phyloP scores from a whole-genome alignment of 1,284 basidiomycete genomes.

The Rhizoctonia solani region DNA sequence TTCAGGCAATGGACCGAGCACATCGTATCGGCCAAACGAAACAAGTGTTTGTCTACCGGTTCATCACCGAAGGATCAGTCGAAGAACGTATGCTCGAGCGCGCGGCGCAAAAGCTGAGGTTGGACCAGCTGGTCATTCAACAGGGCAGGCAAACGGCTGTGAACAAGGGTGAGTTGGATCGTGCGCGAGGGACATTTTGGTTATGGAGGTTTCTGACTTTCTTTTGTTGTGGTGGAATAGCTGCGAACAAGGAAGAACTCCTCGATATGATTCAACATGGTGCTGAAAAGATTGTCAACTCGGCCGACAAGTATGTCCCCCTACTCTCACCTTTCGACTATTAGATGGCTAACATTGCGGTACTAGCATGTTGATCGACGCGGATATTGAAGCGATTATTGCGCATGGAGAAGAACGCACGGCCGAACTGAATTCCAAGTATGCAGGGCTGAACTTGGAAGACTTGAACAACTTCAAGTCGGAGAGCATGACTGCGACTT shows the following conservation, averaged over 20 bases:
- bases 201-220: not conserved
- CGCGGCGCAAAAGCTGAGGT: slow-evolving; percentile 92
- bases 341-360: slow-evolving; percentile 7
- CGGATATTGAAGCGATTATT: slow-evolving; percentile 95
- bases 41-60: slow-evolving; percentile 97
- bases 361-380: slow-evolving; percentile 76
- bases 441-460: slow-evolving; percentile 90
- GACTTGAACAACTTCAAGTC: slow-evolving; percentile 97
- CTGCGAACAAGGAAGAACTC: slow-evolving; percentile 94
- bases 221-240: no score
- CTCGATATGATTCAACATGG: slow-evolving; percentile 99
- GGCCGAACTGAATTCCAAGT: slow-evolving; percentile 86
- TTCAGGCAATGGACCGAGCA: slow-evolving; percentile 99
- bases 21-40: slow-evolving; percentile 99
- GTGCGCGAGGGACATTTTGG: not conserved
- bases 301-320: slow-evolving; percentile 61
- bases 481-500: slow-evolving; percentile 83
- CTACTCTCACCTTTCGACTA: not conserved
- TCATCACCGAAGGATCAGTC: slow-evolving; percentile 88
- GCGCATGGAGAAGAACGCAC: slow-evolving; percentile 91
- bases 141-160: slow-evolving; percentile 78
- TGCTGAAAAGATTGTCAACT: slow-evolving; percentile 94
- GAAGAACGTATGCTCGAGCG: slow-evolving; percentile 97
- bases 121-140: slow-evolving; percentile 98
- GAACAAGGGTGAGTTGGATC: slow-evolving; percentile 64